phyloP scores from a whole-genome alignment of 257 asterid genomes.

The Penstemon eatonii region DNA sequence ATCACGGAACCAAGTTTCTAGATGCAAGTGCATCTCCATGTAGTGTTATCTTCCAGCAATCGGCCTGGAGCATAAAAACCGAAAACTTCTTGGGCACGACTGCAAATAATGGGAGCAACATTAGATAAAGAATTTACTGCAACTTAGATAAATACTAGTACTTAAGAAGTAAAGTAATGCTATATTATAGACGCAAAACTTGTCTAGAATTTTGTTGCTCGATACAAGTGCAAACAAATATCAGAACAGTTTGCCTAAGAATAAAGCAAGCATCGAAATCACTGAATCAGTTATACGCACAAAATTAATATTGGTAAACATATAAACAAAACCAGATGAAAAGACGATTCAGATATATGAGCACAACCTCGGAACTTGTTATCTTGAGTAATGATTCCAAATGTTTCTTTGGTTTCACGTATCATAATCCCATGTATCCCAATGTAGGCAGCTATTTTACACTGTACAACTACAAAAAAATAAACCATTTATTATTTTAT shows the following conservation, averaged over 20 bases:
- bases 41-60: conserved; percentile 80
- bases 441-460: conserved; percentile 48
- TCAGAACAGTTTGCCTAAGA: background rate
- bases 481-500: conserved; percentile 7
- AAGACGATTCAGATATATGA: conserved; percentile 12
- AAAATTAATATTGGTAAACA: too few relatives aligned
- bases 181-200: background rate
- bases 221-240: background rate
- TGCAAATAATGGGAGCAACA: conserved; percentile 34
- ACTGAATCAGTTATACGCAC: background rate
- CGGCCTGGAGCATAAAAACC: conserved; percentile 78
- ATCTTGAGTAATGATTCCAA: conserved; percentile 80
- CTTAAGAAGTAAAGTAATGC: conserved; percentile 10
- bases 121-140: background rate
- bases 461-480: conserved; percentile 60
- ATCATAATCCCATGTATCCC: conserved; percentile 83
- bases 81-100: conserved; percentile 80
- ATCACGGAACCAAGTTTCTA: conserved; percentile 56
- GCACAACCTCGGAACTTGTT: conserved; percentile 73
- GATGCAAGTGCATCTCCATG: conserved; percentile 65
- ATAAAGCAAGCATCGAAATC: background rate
- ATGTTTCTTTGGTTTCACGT: conserved; percentile 82
- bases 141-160: background rate
- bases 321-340: conserved; percentile 4
- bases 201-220: background rate